Evolutionary conservation across 306 rosid species (phyloP).

Genomic region (Cucumis cinereus): DNA sequence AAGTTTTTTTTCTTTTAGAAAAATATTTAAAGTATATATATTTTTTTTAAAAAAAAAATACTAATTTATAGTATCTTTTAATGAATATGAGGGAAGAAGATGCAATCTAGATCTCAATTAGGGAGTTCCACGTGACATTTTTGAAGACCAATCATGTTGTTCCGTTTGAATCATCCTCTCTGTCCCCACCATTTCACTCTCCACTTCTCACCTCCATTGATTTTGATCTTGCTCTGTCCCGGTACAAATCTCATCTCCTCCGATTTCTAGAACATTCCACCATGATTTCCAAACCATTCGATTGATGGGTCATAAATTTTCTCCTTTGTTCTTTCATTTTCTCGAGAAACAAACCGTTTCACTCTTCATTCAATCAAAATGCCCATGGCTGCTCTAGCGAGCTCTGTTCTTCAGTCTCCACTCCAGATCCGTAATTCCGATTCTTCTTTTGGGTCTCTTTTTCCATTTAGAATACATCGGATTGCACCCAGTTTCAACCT

Average conservation of each 20-base stretch:
- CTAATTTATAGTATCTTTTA: too few relatives aligned
- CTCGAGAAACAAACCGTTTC: not conserved
- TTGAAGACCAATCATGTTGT: not conserved
- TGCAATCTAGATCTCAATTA: not conserved
- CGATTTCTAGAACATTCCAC: not conserved
- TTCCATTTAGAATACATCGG: conserved; percentile 4
- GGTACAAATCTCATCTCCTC: not conserved
- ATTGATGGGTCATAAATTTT: not conserved
- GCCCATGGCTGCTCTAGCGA: conserved; percentile 35
- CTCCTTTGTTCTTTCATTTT: not conserved
- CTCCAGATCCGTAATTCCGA: conserved; percentile 9
- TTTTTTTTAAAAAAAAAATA: too few relatives aligned
- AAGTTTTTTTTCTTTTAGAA: too few relatives aligned
- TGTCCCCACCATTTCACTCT: not conserved
- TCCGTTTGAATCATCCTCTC: not conserved
- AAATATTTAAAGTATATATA: too few relatives aligned
- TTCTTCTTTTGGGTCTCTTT: conserved; percentile 22
- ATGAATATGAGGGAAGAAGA: too few relatives aligned
- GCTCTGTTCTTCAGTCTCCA: conserved; percentile 21
- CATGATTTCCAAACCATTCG: not conserved
- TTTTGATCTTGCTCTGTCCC: not conserved
- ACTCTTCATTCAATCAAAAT: not conserved
- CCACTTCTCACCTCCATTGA: not conserved
- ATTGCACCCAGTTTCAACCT: conserved; percentile 4
- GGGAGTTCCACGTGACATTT: not conserved